Evolutionary conservation across 2,329 filamentous ascomycete species (phyloP).

Genomic region (Aspergillus sp.): DNA sequence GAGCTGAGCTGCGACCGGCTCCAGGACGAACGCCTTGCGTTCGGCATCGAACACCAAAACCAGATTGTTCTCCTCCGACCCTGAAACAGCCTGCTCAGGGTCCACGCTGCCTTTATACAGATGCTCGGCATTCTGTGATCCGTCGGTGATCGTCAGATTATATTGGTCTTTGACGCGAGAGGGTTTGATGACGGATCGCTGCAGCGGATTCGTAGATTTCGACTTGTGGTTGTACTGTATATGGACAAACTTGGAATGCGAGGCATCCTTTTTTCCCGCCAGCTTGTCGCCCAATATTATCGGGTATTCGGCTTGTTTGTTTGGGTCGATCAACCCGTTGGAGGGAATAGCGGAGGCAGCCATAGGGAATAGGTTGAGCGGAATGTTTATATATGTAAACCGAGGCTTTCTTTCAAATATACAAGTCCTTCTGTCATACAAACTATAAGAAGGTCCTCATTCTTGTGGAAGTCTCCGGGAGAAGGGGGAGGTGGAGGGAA

Average conservation of each 20-base stretch:
- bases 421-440: constrained; percentile 2
- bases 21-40: constrained; percentile 75
- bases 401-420: constrained; percentile 5
- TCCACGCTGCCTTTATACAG: constrained; percentile 43
- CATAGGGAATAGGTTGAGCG: constrained; percentile 22
- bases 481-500: constrained; percentile 4
- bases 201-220: constrained; percentile 40
- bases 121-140: constrained; percentile 39
- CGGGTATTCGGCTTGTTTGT: constrained; percentile 47
- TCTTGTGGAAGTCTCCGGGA: constrained; percentile 1
- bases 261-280: constrained; percentile 26
- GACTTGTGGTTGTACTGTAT: constrained; percentile 49
- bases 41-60: constrained; percentile 72
- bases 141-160: constrained; percentile 43
- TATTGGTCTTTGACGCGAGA: constrained; percentile 37
- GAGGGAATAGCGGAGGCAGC: constrained; percentile 32
- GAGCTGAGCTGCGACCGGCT: constrained; percentile 77
- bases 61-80: constrained; percentile 33
- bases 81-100: constrained; percentile 28
- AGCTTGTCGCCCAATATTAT: constrained; percentile 46
- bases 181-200: constrained; percentile 37
- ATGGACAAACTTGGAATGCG: constrained; percentile 33
- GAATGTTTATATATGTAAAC: constrained; percentile 1
- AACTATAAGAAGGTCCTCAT: constrained; percentile 12
- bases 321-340: constrained; percentile 42